phyloP scores from a whole-genome alignment of 352 stramenopile genomes.

The Pythium volutum region DNA sequence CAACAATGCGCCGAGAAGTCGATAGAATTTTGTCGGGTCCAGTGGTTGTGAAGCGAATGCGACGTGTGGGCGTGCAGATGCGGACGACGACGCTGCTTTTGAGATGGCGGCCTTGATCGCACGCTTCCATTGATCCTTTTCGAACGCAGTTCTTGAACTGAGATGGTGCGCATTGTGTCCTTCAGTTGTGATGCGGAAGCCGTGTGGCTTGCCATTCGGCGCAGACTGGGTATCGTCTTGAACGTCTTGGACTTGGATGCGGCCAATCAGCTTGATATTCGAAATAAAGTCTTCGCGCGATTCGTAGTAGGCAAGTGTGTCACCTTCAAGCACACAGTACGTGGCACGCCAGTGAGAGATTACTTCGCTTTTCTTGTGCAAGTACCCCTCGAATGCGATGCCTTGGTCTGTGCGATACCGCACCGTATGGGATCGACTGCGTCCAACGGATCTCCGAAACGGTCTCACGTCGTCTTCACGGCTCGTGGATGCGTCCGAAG shows the following conservation, averaged over 20 bases:
- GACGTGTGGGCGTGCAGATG: conserved; percentile 31
- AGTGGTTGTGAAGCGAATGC: conserved; percentile 74
- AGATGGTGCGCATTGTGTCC: conserved; percentile 67
- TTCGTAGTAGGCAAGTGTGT: conserved; percentile 77
- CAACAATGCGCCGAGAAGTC: conserved; percentile 56
- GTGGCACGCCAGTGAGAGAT: conserved; percentile 62
- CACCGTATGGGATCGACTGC: conserved; percentile 53
- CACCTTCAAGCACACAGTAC: conserved; percentile 78
- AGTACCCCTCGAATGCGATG: conserved; percentile 81
- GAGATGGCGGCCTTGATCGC: conserved; percentile 69
- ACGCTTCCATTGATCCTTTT: conserved; percentile 81
- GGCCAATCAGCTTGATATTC: conserved; percentile 72
- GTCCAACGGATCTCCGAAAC: background rate
- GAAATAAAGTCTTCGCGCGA: conserved; percentile 81
- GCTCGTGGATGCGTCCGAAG: background rate
- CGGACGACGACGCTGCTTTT: conserved; percentile 19
- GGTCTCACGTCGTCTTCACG: background rate
- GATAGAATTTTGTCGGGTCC: conserved; percentile 71
- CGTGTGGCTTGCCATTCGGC: conserved; percentile 54
- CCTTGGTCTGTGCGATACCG: conserved; percentile 62
- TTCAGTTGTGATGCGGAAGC: conserved; percentile 65
- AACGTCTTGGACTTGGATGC: conserved; percentile 63
- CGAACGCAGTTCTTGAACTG: conserved; percentile 71
- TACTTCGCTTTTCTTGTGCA: conserved; percentile 83
- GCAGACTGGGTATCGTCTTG: conserved; percentile 42